These are phyloP conservation scores for Trichoderma sp. DNA, from an alignment of 2,329 filamentous ascomycete genomes.

Conservation along the genomic window DNA sequence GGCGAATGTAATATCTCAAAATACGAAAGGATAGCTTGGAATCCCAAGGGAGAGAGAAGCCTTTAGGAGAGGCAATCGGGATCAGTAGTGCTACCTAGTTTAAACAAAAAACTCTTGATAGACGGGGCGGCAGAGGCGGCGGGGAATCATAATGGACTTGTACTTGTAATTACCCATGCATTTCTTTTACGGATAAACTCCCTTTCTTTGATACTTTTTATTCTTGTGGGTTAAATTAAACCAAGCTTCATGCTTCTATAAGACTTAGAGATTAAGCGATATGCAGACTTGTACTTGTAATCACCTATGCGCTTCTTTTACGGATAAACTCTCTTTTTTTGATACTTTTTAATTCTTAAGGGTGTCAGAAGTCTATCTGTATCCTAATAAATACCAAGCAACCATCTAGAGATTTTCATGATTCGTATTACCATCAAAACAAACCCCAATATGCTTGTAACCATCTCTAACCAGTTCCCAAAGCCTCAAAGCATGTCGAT, in stretches of 20 bases:
- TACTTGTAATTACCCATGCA: constrained; percentile 44
- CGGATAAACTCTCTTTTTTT: no score
- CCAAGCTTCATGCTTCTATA: no score
- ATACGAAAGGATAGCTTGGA: background rate
- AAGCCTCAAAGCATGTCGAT: background rate
- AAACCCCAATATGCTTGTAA: background rate
- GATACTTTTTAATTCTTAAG: no score
- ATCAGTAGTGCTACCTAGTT: constrained; percentile 19
- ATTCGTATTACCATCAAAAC: background rate
- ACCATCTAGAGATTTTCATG: background rate
- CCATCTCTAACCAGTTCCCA: background rate
- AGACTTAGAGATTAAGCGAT: no score
- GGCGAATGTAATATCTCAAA: constrained; percentile 18
- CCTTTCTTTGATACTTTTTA: background rate
- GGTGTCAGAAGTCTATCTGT: background rate
- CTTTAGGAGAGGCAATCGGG: constrained; percentile 21
- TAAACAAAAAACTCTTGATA: constrained; percentile 37
- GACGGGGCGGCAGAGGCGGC: constrained; percentile 34
- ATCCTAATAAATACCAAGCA: background rate
- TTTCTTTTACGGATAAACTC: constrained; percentile 43
- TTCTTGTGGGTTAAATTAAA: background rate
- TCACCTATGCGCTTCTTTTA: no score
- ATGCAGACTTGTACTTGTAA: no score
- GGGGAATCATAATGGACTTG: constrained; percentile 38
- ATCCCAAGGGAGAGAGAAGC: background rate